Evolutionary conservation across 2,329 filamentous ascomycete genomes (phyloP).

Genomic region (Fusarium agapanthi): DNA sequence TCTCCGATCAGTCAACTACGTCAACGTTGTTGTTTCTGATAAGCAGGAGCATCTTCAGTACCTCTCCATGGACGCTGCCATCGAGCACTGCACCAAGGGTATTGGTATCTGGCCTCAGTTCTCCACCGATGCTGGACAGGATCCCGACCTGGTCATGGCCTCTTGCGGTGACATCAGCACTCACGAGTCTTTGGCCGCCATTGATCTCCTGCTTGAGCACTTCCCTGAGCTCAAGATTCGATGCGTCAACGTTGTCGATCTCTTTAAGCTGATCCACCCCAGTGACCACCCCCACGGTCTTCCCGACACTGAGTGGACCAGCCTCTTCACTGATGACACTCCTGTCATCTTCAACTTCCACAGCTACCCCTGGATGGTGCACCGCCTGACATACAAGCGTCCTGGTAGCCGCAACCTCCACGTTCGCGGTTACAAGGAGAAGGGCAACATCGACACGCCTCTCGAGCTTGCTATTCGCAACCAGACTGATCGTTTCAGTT

Average conservation of each 20-base stretch:
- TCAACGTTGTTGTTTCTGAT: constrained; percentile 82
- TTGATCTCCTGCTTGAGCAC: constrained; percentile 75
- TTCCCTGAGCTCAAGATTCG: constrained; percentile 79
- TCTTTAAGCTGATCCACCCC: constrained; percentile 80
- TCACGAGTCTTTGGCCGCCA: constrained; percentile 77
- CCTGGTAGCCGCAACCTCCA: constrained; percentile 73
- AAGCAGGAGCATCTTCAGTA: constrained; percentile 83
- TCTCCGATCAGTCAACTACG: constrained; percentile 76
- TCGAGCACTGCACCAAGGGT: constrained; percentile 81
- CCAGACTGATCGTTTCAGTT: constrained; percentile 77
- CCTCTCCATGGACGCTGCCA: constrained; percentile 75
- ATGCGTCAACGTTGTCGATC: constrained; percentile 81
- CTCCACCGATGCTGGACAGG: constrained; percentile 71
- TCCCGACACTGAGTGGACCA: constrained; percentile 69
- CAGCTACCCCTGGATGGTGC: constrained; percentile 82
- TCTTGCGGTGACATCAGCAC: constrained; percentile 79
- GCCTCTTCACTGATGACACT: constrained; percentile 76
- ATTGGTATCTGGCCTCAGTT: constrained; percentile 82
- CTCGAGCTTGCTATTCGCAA: constrained; percentile 82
- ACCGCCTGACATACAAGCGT: constrained; percentile 79
- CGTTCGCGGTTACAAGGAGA: constrained; percentile 82
- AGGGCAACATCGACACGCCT: constrained; percentile 85
- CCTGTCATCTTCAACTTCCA: constrained; percentile 88
- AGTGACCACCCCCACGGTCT: constrained; percentile 78
- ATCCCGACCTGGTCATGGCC: constrained; percentile 81